Percentiles rank a stretch among this genome's conserved stretches.
Conservation (phyloP, 1,139 yeast species). For the Yamadazyma dushanensis region DNA sequence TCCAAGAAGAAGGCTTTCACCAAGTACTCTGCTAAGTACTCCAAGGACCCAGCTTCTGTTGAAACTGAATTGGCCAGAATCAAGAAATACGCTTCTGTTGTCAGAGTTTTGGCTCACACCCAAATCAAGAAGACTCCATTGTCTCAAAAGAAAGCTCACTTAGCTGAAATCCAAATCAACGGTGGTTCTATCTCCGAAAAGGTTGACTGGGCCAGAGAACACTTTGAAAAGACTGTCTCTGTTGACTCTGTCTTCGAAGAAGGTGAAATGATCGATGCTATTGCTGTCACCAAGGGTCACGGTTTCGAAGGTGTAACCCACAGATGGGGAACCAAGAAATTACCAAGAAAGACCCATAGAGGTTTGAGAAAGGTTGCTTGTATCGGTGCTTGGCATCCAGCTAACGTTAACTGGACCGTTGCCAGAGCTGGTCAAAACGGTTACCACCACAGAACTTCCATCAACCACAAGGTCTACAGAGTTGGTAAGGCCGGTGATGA, state of each 20-base stretch:
- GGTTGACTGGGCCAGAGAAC: constrained; percentile 98
- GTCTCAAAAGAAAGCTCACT: constrained; percentile 98
- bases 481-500: constrained; percentile 96
- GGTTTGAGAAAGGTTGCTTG: constrained; percentile 99
- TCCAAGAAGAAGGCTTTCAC: constrained; percentile 99
- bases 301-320: constrained; percentile 99
- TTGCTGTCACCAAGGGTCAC: constrained; percentile 99
- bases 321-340: constrained; percentile 99
- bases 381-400: constrained; percentile 99
- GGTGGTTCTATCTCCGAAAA: constrained; percentile 98
- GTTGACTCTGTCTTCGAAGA: constrained; percentile 97
- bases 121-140: constrained; percentile 99
- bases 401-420: constrained; percentile 99
- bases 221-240: constrained; percentile 97
- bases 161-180: constrained; percentile 99
- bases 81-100: constrained; percentile 96
- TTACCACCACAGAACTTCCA: constrained; percentile 99
- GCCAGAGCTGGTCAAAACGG: constrained; percentile 99
- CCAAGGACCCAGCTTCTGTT: constrained; percentile 83
- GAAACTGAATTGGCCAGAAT: constrained; percentile 98
- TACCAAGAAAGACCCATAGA: constrained; percentile 99
- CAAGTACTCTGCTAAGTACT: constrained; percentile 99
- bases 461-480: constrained; percentile 99
- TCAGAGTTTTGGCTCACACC: constrained; percentile 99
- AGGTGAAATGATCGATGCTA: constrained; percentile 97